Conservation (phyloP, 2,329 filamentous ascomycete species). For the Lachnellula subtilissima region DNA sequence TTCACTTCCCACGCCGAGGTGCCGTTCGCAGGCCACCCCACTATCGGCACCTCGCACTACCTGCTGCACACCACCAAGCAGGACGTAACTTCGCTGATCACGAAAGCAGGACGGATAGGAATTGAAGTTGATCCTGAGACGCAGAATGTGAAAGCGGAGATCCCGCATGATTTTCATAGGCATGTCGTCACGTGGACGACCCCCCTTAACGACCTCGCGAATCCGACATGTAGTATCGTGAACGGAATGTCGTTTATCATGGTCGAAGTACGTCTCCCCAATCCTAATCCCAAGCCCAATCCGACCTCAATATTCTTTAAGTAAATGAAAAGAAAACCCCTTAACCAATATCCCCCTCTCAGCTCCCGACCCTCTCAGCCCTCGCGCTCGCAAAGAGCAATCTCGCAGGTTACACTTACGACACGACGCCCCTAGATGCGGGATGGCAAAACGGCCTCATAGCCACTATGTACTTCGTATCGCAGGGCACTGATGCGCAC, state of each 20-base stretch:
- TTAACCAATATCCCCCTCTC: slow-evolving; percentile 7
- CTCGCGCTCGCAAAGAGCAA: slow-evolving; percentile 25
- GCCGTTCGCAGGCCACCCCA: slow-evolving; percentile 59
- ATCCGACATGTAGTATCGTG: slow-evolving; percentile 55
- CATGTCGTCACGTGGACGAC: slow-evolving; percentile 37
- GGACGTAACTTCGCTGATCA: slow-evolving; percentile 35
- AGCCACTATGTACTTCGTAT: slow-evolving; percentile 26
- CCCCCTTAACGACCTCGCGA: slow-evolving; percentile 39
- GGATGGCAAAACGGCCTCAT: slow-evolving; percentile 20
- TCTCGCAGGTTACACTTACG: slow-evolving; percentile 30
- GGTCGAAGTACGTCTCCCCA: slow-evolving; percentile 30
- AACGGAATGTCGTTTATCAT: slow-evolving; percentile 72
- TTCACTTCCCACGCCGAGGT: slow-evolving; percentile 52
- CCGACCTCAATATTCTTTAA: too few species aligned
- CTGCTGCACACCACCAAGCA: slow-evolving; percentile 33
- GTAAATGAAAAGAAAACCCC: too few species aligned
- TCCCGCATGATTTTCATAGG: slow-evolving; percentile 63
- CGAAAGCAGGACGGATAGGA: slow-evolving; percentile 53
- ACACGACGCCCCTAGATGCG: slow-evolving; percentile 20
- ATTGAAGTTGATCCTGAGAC: slow-evolving; percentile 36
- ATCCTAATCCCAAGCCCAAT: too few species aligned
- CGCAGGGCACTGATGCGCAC: slow-evolving; percentile 26
- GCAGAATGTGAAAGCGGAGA: slow-evolving; percentile 52
- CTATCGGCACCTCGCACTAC: slow-evolving; percentile 51
- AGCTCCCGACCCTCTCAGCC: slow-evolving; percentile 55